Percentiles rank a stretch among this genome's conserved stretches.
Evolutionary conservation across 2,329 filamentous ascomycete species (phyloP).

Genomic region (Massarina eburnea): DNA sequence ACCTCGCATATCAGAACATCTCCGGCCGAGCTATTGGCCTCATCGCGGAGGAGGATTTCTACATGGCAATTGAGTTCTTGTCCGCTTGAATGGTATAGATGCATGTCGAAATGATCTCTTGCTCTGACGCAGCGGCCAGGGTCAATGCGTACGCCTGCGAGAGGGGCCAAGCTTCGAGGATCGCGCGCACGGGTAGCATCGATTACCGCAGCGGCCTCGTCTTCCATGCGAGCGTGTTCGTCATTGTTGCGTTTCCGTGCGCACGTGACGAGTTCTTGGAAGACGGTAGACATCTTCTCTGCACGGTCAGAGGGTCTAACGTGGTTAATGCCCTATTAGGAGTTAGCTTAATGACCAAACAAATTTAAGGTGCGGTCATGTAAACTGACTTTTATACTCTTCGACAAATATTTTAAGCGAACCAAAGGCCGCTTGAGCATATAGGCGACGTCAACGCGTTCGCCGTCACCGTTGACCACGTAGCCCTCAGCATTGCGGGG

Average conservation of each 20-base stretch:
- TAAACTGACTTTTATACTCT: conserved; percentile 69
- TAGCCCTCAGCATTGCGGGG: conserved; percentile 62
- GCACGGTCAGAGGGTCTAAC: conserved; percentile 59
- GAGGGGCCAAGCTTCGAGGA: conserved; percentile 71
- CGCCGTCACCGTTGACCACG: conserved; percentile 71
- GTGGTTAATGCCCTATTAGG: conserved; percentile 56
- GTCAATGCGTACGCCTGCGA: conserved; percentile 72
- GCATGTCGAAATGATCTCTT: conserved; percentile 85
- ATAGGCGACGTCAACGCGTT: conserved; percentile 91
- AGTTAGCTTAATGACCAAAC: conserved; percentile 31
- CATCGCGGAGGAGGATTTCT: conserved; percentile 84
- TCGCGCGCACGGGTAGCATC: conserved; percentile 81
- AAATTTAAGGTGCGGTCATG: neutral
- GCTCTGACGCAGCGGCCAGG: conserved; percentile 80
- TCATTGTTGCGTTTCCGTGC: conserved; percentile 74
- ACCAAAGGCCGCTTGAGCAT: conserved; percentile 86
- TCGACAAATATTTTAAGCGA: conserved; percentile 82
- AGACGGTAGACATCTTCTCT: conserved; percentile 61
- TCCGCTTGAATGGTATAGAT: conserved; percentile 83
- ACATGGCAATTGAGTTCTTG: conserved; percentile 87
- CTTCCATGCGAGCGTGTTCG: conserved; percentile 72
- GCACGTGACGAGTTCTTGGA: conserved; percentile 73
- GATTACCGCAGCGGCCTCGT: conserved; percentile 82
- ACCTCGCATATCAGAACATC: conserved; percentile 93
- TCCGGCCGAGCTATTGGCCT: conserved; percentile 68